Percentiles rank a stretch among this genome's conserved stretches.
phyloP scores from a whole-genome alignment of 768 basidiomycete genomes.

The Imleria badia region DNA sequence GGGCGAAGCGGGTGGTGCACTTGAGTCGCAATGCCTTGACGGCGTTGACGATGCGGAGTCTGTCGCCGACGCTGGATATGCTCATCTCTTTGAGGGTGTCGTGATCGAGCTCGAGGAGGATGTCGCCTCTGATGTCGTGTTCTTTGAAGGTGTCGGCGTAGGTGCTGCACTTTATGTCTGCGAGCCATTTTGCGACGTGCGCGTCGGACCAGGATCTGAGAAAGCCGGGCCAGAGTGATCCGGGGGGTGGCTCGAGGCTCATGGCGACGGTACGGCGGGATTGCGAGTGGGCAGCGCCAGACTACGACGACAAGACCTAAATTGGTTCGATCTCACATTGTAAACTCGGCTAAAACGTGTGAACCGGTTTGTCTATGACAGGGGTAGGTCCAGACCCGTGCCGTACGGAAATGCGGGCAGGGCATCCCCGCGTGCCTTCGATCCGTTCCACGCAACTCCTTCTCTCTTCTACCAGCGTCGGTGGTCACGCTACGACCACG shows the following conservation, averaged over 20 bases:
- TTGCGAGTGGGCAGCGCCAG: too few species aligned
- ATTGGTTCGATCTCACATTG: too few species aligned
- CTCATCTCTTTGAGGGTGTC: slow-evolving; percentile 87
- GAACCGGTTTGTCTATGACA: background rate
- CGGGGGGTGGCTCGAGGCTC: slow-evolving; percentile 55
- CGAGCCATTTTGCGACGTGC: slow-evolving; percentile 77
- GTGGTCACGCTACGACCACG: background rate
- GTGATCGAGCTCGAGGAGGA: slow-evolving; percentile 91
- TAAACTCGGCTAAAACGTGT: too few species aligned
- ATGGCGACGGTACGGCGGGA: too few species aligned
- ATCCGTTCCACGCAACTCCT: background rate
- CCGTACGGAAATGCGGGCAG: background rate
- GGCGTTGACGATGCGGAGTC: slow-evolving; percentile 81
- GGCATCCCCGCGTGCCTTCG: background rate
- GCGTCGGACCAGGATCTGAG: slow-evolving; percentile 70
- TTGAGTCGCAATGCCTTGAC: slow-evolving; percentile 75
- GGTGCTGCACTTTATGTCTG: slow-evolving; percentile 68
- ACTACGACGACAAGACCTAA: too few species aligned
- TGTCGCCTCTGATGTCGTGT: slow-evolving; percentile 91
- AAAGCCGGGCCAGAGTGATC: slow-evolving; percentile 59
- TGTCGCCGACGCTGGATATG: slow-evolving; percentile 85
- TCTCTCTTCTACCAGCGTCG: background rate
- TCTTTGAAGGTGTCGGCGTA: slow-evolving; percentile 70
- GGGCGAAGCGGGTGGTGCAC: slow-evolving; percentile 34
- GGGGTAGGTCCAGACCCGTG: background rate